Base-by-base conservation (phyloP, 208 protist genomes). In the Strigomonas galati region DNA sequence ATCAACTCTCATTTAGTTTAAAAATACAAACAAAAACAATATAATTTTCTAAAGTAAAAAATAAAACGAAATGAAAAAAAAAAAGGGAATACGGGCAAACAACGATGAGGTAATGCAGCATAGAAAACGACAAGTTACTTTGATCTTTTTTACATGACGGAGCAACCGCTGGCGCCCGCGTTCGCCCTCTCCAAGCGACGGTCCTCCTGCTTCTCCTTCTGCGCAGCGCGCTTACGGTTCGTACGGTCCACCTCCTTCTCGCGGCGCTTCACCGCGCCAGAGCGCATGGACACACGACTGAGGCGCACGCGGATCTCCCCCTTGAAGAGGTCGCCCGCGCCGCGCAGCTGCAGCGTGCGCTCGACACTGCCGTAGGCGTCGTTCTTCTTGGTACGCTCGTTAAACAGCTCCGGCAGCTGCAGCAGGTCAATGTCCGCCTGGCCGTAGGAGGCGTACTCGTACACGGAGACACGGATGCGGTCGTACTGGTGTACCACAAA, bases 401-500 rank as follows among this genome's bases (percentile, higher is more conserved):
- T 27, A 74, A 73, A 89, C 43, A 91, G 69, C 27, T 77, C 76
- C 28, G 62, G 51, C 26, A 90, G 60, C 35, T 79, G 65, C 54
- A 86, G 69, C 7, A 93, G 62, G 30, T 88, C 81, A 19, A 93
- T 27, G 53, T 93, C 87, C 5, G 80, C 82, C 5, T 69, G 64
- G 6, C 87, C 87, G 35, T 87, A 68, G 15, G 84, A 76, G 51
- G 84, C 84, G 49, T 70, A 75, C 65, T 89, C 82, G 60, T 87
- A 91, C 32, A 93, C 70, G 37, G 85, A 70, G 5, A 91, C 72
- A 44, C 84, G 84, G 23, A 93, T 71, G 15, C 79, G 71, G 56
- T 93, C 87, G 73, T 87, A 89, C 62, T 76, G 69, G 63, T 79
- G 84, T 9, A 93, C 84, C 40, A 93, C 55, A 43, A 93, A 90